Evolutionary conservation across 2,329 filamentous ascomycete species (phyloP), one percentile per base, ranked within the genome.

Genomic region (Trichoderma polysporum): DNA sequence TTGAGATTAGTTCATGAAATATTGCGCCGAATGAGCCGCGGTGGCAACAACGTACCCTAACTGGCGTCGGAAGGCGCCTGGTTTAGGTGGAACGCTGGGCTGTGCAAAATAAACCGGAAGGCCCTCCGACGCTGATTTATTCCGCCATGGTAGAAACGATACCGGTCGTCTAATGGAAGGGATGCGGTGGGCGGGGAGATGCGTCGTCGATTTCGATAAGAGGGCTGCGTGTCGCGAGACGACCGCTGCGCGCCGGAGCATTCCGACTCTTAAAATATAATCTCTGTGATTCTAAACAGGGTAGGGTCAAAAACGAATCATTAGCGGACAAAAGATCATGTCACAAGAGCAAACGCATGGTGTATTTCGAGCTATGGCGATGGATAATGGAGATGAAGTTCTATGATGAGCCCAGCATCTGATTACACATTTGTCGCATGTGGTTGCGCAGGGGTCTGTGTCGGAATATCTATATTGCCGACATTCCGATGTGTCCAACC

Each of bases 61-160:
- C 41, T 74, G 71, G 31, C 72, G 69, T 10, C 71, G 70, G 56
- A 76, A 70, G 45, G 68, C 66, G 31, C 71, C 68, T 10, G 69
- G 52, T 33, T 54, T 68, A 3, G 67, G 58, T n/a, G 65, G 57
- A 45, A 37, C 68, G 27, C 25, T 63, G 61, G 35, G 56, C 22
- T 47, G 72, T 4, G 76, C 68, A 29, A 80, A 80, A 57, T 79
- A 79, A 2, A 79, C 73, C 0, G 78, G 77, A 0, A 78, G 53
- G 6, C 72, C 69, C 2, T 70, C 59, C 2, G 70, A 17, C 5
- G 66, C 9, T 33, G 68, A 61, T 49, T 66, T 72, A 66, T 70
- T 72, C 58, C 74, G 73, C 72, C 77, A 79, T 45, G 78, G 77
- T 12, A 78, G 68, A 25, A 79, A 70, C 0, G 77, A 79, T 39